Base-by-base conservation (phyloP, 805 yeast genomes). In the Saccharomyces jurei region DNA sequence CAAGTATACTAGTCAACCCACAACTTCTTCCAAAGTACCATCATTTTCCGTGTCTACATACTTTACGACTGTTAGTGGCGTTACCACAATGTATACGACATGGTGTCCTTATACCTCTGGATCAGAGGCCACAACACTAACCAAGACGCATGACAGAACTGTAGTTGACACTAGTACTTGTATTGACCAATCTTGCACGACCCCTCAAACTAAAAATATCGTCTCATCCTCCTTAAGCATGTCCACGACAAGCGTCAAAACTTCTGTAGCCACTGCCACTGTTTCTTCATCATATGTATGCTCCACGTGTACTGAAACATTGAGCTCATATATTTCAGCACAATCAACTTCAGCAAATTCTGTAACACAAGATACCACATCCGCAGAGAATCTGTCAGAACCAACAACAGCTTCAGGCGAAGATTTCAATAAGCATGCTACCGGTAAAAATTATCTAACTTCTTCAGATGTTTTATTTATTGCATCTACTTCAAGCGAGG, bases 61-160 rank as follows among this genome's bases (percentile, higher is more conserved):
- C 11, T 53, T 57, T 4, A 59, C 61, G 2, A 52, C 54, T 6
- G 48, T 47, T 4, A 48, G 48, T 30, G 59, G 59, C 9, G 50
- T 56, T 13, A 48, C 48, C 26, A 61, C 59, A 5, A 53, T 44
- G 2, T 54, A 52, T 41, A 54, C 56, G 2, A 55, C 57, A 10
- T 52, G 53, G 54, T 59, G 58, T 46, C 63, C 56, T 32, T 49
- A 36, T 17, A 17, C 25, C 3, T 36, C 44, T 17, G 44, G 11
- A 17, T 17, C 44, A 2, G 25, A 17, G 25, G 4, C 25, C 9
- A 9, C 25, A 8, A 36, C 44, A 36, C 10, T 36, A 36, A 36
- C 25, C 10, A 21, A 9, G 10, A 17, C 21, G 13, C 44, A 17
- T 36, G 44, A 36, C 27, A 49, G 46, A 10, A 21, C 46, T 49